A percentile compares a stretch with the other conserved stretches of the same genome.
Conservation (phyloP, 78 protist species). For the Paratrimastix pyriformis region DNA sequence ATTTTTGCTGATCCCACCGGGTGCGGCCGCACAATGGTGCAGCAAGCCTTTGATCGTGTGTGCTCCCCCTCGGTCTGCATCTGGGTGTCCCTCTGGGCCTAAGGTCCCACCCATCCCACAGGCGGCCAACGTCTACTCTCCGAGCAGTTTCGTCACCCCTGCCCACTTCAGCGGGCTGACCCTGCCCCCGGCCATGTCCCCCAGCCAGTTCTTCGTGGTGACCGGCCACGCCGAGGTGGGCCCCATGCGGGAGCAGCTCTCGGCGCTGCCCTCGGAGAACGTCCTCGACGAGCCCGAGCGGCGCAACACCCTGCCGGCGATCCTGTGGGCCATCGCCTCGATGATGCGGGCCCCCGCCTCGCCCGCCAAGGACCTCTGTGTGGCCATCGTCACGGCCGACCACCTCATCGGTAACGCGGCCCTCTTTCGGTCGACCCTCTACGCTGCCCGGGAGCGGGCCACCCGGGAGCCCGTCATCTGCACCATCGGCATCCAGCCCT, state of each 20-base stretch:
- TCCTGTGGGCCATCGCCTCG: constrained; percentile 13
- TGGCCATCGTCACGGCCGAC: constrained; percentile 25
- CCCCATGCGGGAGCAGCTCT: neutral
- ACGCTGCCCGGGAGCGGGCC: neutral
- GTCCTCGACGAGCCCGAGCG: constrained; percentile 20
- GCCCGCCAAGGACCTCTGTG: neutral
- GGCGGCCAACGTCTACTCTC: too few species aligned
- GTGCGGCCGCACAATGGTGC: constrained; percentile 13
- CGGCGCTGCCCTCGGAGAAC: neutral
- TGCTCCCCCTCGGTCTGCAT: too few species aligned
- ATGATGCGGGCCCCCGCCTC: neutral
- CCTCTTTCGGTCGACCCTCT: neutral
- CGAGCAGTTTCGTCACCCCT: too few species aligned
- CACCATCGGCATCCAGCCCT: constrained; percentile 31
- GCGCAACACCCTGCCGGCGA: constrained; percentile 31
- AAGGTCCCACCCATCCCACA: too few species aligned
- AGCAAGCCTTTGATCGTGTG: constrained; percentile 27
- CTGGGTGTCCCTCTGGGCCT: too few species aligned
- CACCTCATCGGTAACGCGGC: constrained; percentile 10
- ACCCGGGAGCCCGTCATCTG: neutral
- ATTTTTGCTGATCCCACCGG: constrained; percentile 8
- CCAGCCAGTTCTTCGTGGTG: constrained; percentile 21
- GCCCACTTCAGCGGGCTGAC: too few species aligned
- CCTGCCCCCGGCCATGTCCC: too few species aligned
- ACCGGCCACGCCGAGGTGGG: constrained; percentile 3